These are phyloP conservation scores for Cicer cuneatum DNA, from an alignment of 306 rosid species.

Conservation along the genomic window DNA sequence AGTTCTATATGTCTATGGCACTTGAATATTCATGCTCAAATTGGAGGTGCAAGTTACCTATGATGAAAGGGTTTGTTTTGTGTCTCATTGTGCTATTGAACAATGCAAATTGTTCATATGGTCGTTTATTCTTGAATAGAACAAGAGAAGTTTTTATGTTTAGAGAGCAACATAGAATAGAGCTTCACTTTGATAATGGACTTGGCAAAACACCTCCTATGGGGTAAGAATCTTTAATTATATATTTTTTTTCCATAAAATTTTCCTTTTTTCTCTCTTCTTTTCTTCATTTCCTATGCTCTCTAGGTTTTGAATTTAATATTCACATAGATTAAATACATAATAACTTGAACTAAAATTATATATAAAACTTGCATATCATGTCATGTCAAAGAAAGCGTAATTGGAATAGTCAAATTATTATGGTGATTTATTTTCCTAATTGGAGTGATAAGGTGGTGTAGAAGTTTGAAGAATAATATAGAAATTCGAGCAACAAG, in stretches of 20 bases:
- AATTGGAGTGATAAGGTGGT: no score
- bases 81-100: constrained; percentile 48
- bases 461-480: no score
- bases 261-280: not conserved
- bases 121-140: constrained; percentile 30
- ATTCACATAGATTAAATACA: constrained; percentile 6
- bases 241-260: not conserved
- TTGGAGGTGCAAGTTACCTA: constrained; percentile 26
- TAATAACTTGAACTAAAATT: not conserved
- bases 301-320: not conserved
- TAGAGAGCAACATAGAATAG: constrained; percentile 41
- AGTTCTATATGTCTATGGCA: constrained; percentile 20
- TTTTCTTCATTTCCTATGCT: not conserved
- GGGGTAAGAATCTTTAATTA: constrained; percentile 57
- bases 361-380: not conserved
- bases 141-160: not conserved
- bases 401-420: not conserved
- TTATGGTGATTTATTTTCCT: not conserved
- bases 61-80: constrained; percentile 26
- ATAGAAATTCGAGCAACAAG: no score
- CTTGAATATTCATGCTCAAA: constrained; percentile 9
- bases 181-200: constrained; percentile 51
- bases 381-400: not conserved
- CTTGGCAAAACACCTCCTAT: constrained; percentile 66
- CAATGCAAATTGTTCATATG: constrained; percentile 25